phyloP scores from a whole-genome alignment of 805 yeast genomes.

The Monosporozyma aerobia region DNA sequence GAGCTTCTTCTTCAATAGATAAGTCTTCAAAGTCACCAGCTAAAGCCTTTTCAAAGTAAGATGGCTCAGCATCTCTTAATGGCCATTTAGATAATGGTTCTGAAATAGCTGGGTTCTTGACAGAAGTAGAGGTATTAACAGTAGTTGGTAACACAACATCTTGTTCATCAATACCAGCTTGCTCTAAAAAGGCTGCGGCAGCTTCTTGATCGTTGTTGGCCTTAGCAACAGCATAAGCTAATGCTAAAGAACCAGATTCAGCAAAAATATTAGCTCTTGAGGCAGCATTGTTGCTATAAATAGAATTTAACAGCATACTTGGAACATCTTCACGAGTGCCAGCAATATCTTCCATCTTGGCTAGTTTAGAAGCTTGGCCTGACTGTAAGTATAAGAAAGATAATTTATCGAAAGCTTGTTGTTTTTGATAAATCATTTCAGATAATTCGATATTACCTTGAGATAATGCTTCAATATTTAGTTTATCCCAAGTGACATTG shows the following conservation, averaged over 20 bases:
- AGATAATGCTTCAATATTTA: constrained; percentile 75
- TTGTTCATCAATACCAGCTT: constrained; percentile 54
- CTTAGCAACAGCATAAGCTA: constrained; percentile 90
- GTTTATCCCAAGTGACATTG: constrained; percentile 63
- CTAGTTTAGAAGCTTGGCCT: constrained; percentile 68
- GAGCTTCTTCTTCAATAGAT: constrained; percentile 33
- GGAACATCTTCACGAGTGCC: constrained; percentile 76
- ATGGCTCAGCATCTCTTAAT: constrained; percentile 55
- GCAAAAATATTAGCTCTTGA: constrained; percentile 66
- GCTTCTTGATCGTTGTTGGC: constrained; percentile 69
- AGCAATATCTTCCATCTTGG: constrained; percentile 83
- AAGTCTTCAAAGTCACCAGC: constrained; percentile 67
- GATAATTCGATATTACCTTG: constrained; percentile 85
- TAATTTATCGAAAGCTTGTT: constrained; percentile 76
- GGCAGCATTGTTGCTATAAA: constrained; percentile 66
- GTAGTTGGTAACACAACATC: constrained; percentile 57
- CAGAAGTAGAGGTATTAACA: constrained; percentile 20
- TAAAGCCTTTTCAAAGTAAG: constrained; percentile 80
- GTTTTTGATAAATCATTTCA: constrained; percentile 82
- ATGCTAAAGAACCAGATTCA: constrained; percentile 71
- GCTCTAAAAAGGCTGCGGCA: constrained; percentile 62
- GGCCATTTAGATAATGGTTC: constrained; percentile 63
- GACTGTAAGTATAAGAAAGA: constrained; percentile 80
- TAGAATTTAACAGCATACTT: constrained; percentile 72
- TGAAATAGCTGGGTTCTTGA: constrained; percentile 43